A percentile compares a stretch with the other conserved stretches of the same genome.
Evolutionary conservation across 2,329 filamentous ascomycete genomes (phyloP).

Genomic region (Arthrocladium fulminans): DNA sequence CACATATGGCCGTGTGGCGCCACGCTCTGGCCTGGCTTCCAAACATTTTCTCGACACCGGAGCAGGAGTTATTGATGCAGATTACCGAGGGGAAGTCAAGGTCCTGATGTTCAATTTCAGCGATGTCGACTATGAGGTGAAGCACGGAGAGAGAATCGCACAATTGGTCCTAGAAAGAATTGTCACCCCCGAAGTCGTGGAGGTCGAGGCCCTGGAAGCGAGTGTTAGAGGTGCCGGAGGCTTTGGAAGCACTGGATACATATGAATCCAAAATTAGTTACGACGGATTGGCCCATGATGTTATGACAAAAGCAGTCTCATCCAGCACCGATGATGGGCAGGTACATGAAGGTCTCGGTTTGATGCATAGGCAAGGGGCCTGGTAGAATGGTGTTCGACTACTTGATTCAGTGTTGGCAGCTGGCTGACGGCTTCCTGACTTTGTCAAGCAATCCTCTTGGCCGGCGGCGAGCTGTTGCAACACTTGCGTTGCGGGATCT

Average conservation of each 20-base stretch:
- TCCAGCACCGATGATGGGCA: neutral
- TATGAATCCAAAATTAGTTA: neutral
- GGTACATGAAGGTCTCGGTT: too few relatives aligned
- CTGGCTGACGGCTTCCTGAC: too few relatives aligned
- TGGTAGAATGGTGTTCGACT: too few relatives aligned
- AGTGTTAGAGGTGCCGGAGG: conserved; percentile 85
- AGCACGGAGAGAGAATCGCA: conserved; percentile 80
- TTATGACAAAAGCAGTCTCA: neutral
- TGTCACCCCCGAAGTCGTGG: conserved; percentile 82
- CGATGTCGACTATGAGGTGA: conserved; percentile 70
- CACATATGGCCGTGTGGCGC: conserved; percentile 83
- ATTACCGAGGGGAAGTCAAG: conserved; percentile 91
- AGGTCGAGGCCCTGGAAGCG: conserved; percentile 79
- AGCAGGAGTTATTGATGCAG: conserved; percentile 93
- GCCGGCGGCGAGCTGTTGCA: too few relatives aligned
- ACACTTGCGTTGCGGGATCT: too few relatives aligned
- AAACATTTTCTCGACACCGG: conserved; percentile 97
- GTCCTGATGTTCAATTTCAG: conserved; percentile 90
- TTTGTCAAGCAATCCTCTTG: too few relatives aligned
- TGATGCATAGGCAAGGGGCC: too few relatives aligned
- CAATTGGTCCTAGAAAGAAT: conserved; percentile 93
- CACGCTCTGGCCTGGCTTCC: conserved; percentile 78
- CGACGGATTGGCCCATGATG: neutral
- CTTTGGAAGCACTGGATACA: conserved; percentile 72
- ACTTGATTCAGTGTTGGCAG: too few relatives aligned